Conservation (phyloP, 2,329 filamentous ascomycete species). For the Basipetospora chlamydospora region DNA sequence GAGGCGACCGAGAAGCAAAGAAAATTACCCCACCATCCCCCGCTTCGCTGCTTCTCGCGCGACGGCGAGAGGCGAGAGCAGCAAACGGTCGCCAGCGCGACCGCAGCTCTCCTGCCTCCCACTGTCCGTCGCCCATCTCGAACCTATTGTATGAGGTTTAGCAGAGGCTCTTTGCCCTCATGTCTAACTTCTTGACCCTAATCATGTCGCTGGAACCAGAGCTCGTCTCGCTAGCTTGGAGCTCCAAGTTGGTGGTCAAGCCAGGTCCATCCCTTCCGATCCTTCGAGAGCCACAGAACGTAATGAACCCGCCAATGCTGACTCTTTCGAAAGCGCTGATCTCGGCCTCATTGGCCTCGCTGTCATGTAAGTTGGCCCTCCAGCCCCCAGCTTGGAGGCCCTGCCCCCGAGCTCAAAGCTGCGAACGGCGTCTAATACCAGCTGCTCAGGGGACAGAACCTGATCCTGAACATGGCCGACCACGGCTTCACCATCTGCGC, state of each 20-base stretch:
- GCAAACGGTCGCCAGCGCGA: no score
- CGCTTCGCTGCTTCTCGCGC: no score
- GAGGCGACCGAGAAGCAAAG: background rate
- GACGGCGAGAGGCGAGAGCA: no score
- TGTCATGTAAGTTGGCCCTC: conserved; percentile 52
- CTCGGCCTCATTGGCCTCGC: conserved; percentile 86
- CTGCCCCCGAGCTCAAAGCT: conserved; percentile 4
- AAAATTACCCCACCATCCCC: conserved; percentile 16
- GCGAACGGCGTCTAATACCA: conserved; percentile 7
- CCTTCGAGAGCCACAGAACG: conserved; percentile 10
- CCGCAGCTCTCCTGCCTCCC: no score
- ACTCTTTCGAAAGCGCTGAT: conserved; percentile 56
- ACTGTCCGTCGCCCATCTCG: no score
- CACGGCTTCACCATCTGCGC: conserved; percentile 93
- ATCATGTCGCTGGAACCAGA: conserved; percentile 25
- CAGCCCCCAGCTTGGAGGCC: background rate
- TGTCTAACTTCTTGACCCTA: conserved; percentile 1
- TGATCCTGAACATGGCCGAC: conserved; percentile 81
- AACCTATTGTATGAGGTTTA: no score
- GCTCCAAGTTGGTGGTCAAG: conserved; percentile 26
- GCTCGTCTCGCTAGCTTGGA: conserved; percentile 62
- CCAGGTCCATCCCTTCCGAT: conserved; percentile 7
- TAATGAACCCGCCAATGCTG: conserved; percentile 28
- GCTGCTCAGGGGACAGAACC: conserved; percentile 53
- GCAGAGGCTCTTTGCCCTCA: background rate